phyloP scores from a whole-genome alignment of 2,329 filamentous ascomycete species.

The Grosmannia penicillata region DNA sequence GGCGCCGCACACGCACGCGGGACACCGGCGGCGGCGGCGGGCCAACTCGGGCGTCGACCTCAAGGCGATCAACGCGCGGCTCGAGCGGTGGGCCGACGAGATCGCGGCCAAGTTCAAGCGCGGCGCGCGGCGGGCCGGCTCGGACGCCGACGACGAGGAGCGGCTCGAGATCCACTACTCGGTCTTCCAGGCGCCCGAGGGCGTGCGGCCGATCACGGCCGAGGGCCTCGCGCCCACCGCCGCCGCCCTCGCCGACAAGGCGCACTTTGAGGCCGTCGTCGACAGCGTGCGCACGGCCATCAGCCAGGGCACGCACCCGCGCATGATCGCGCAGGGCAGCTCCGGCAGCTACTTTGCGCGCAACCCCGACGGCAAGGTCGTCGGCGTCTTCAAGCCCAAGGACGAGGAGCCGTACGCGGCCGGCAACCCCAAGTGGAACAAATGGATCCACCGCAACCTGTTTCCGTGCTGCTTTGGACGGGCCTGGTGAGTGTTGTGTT shows the following conservation, averaged over 20 bases:
- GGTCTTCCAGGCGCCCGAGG: slow-evolving; percentile 87
- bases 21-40: slow-evolving; percentile 12
- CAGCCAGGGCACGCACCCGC: slow-evolving; percentile 78
- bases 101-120: slow-evolving; percentile 96
- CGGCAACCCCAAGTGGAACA: slow-evolving; percentile 97
- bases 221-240: slow-evolving; percentile 47
- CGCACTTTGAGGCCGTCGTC: slow-evolving; percentile 75
- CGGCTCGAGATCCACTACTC: slow-evolving; percentile 92
- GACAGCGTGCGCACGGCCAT: slow-evolving; percentile 87
- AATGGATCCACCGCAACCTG: slow-evolving; percentile 96
- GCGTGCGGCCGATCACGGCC: slow-evolving; percentile 63
- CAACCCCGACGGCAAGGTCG: slow-evolving; percentile 80
- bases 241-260: slow-evolving; percentile 22
- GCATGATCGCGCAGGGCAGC: slow-evolving; percentile 92
- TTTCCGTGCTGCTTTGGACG: slow-evolving; percentile 96
- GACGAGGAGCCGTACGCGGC: slow-evolving; percentile 97
- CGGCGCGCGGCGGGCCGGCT: slow-evolving; percentile 37
- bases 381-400: slow-evolving; percentile 97
- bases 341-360: slow-evolving; percentile 97
- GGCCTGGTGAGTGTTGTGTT: slow-evolving; percentile 46
- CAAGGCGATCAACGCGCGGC: slow-evolving; percentile 90
- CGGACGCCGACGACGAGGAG: slow-evolving; percentile 55
- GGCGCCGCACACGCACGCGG: slow-evolving; percentile 11
- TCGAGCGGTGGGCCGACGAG: slow-evolving; percentile 95
- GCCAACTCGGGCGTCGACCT: slow-evolving; percentile 90